Conservation (phyloP, 345 rosid genomes). For the Linum usitatissimum region DNA sequence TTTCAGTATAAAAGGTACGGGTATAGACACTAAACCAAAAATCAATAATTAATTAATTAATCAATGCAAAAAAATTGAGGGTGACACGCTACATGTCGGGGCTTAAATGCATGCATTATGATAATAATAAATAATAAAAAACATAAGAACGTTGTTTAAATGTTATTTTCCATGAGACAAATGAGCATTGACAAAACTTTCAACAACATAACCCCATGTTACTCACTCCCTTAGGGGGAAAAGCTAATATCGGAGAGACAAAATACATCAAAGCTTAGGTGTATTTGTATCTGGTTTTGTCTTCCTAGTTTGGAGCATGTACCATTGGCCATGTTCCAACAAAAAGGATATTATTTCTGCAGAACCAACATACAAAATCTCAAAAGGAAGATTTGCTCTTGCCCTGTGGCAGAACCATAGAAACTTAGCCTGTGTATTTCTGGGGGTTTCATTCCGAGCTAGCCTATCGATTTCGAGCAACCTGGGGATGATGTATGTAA, state of each 20-base stretch:
- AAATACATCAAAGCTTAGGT: constrained; percentile 18
- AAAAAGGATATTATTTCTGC: too few relatives aligned
- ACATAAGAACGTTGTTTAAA: background rate
- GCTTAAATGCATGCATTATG: constrained; percentile 13
- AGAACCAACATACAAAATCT: too few relatives aligned
- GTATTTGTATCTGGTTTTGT: constrained; percentile 16
- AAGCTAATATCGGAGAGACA: background rate
- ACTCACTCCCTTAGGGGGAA: background rate
- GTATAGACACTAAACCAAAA: background rate
- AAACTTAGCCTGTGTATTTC: too few relatives aligned
- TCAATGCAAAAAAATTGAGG: constrained; percentile 1
- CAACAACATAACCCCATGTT: constrained; percentile 17
- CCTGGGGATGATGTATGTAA: too few relatives aligned
- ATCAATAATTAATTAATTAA: background rate
- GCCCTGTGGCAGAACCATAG: too few relatives aligned
- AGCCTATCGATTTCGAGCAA: too few relatives aligned
- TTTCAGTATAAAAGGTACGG: too few relatives aligned
- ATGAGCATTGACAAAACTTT: constrained; percentile 7
- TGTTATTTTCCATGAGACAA: background rate
- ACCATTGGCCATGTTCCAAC: too few relatives aligned
- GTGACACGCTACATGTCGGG: constrained; percentile 27
- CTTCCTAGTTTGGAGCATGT: constrained; percentile 7
- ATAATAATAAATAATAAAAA: background rate
- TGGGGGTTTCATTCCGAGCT: too few relatives aligned
- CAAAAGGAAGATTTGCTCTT: too few relatives aligned